Evolutionary conservation across 441 rosid genomes (phyloP).

Genomic region (Arabidopsis hybrid): DNA sequence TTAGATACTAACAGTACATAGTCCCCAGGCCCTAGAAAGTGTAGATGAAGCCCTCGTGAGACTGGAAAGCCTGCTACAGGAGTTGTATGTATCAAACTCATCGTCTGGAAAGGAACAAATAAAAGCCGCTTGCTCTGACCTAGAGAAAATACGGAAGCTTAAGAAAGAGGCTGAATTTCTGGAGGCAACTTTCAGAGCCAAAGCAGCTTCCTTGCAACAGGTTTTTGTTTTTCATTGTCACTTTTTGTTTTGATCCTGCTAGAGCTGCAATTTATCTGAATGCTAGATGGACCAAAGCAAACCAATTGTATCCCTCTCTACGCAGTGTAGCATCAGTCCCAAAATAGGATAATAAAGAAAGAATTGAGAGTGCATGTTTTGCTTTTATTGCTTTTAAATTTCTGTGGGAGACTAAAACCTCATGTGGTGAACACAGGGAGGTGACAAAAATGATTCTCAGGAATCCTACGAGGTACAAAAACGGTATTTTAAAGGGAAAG

Average conservation of each 20-base stretch:
- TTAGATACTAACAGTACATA: conserved; percentile 39
- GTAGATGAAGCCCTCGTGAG: conserved; percentile 88
- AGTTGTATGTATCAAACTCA: conserved; percentile 80
- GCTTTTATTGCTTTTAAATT: conserved; percentile 4
- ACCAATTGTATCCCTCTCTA: conserved; percentile 14
- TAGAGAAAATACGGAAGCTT: conserved; percentile 95
- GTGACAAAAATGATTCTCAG: conserved; percentile 54
- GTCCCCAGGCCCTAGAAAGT: conserved; percentile 82
- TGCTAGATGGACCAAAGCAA: conserved; percentile 33
- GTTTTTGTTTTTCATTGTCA: conserved; percentile 45
- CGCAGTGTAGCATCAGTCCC: conserved; percentile 15
- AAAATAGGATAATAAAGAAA: neutral
- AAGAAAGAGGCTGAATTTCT: conserved; percentile 99
- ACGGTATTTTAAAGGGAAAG: conserved; percentile 55
- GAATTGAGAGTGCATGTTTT: conserved; percentile 4
- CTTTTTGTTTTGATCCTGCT: conserved; percentile 14
- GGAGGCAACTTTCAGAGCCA: conserved; percentile 94
- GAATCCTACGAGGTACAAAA: conserved; percentile 53
- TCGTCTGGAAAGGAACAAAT: conserved; percentile 86
- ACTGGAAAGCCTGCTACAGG: conserved; percentile 87
- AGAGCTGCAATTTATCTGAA: conserved; percentile 14
- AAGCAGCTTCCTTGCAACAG: conserved; percentile 88
- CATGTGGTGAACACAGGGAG: conserved; percentile 60
- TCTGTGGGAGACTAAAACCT: conserved; percentile 35
- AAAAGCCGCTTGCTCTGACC: conserved; percentile 98